Evolutionary conservation across 2,329 filamentous ascomycete genomes (phyloP), one percentile per base, ranked within the genome.

Genomic region (Fusarium coffeatum): DNA sequence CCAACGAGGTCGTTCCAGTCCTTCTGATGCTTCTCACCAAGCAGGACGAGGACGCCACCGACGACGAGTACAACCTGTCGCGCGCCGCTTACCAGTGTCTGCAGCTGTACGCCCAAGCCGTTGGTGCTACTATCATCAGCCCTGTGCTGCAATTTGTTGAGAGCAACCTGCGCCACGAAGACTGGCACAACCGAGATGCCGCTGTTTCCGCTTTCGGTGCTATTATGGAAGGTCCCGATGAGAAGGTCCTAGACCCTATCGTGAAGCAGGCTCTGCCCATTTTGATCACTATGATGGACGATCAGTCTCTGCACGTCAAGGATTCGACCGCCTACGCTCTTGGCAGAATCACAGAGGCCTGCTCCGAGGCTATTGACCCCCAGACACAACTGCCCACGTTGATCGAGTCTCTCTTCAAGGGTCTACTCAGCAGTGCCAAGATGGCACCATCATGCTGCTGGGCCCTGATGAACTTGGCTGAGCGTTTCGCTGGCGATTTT

Each of bases 371-470:
- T 46, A 97, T 99, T 76, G 95, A 99, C 79, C 92, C 93, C 42
- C 85, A 88, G 72, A 86, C 90, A 69, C 93, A 98, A 78, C 88
- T 99, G 8, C 92, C 94, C 69, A 89, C 92, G 22, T 86, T 99
- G 68, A 95, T 99, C 76, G 89, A 90, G 59, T 92, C 94, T 42
- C 88, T 99, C 12, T 99, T 99, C 84, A 89, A 90, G 73, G 96
- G 95, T 53, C 87, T 99, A 64, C 89, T 93, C 64, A 95, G 92
- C 83, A 96, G 92, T 79, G 92, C 94, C 64, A 98, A 97, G 88
- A 99, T 99, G 90, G 96, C 95, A 32, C 90, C 93, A 58, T 99
- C 96, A 30, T 98, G 96, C 89, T 99, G 96, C 84, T 98, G 97
- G 96, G 94, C 96, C 32, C 84, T 99, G 72, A 98, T 99, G 93